Conservation (phyloP, 2,329 filamentous ascomycete genomes). For the Microdochium trichocladiopsis region DNA sequence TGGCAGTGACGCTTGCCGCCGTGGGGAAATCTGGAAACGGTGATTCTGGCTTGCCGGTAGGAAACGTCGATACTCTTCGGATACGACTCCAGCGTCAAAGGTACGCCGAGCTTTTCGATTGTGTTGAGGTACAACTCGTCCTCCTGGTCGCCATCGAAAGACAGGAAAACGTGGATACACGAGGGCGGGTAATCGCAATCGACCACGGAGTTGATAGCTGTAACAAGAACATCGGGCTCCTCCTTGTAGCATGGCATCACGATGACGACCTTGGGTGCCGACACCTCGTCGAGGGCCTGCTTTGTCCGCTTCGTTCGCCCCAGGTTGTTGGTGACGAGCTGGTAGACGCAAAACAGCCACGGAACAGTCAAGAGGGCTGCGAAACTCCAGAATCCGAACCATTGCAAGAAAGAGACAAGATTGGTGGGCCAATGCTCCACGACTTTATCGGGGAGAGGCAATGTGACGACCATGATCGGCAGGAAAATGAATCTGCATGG, state of each 20-base stretch:
- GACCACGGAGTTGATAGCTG: conserved; percentile 84
- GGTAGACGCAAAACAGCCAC: conserved; percentile 89
- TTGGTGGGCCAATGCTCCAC: conserved; percentile 62
- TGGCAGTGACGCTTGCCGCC: conserved; percentile 93
- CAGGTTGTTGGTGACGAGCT: conserved; percentile 80
- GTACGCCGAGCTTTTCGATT: conserved; percentile 76
- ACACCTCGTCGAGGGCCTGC: conserved; percentile 73
- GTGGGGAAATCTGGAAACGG: conserved; percentile 85
- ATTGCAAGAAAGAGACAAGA: conserved; percentile 71
- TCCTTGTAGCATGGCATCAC: conserved; percentile 98
- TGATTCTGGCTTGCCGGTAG: conserved; percentile 77
- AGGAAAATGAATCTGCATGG: conserved; percentile 67
- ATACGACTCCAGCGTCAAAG: conserved; percentile 67
- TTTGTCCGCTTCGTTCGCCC: conserved; percentile 79
- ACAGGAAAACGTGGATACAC: conserved; percentile 91
- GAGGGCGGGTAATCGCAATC: conserved; percentile 89
- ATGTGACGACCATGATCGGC: conserved; percentile 88
- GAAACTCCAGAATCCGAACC: conserved; percentile 95
- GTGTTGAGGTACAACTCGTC: conserved; percentile 86
- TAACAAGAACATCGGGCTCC: conserved; percentile 73
- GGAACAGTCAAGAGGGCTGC: conserved; percentile 77
- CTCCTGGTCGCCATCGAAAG: conserved; percentile 85
- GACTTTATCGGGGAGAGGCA: conserved; percentile 71
- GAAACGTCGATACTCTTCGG: conserved; percentile 86
- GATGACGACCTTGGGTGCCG: conserved; percentile 88